Percentiles rank a stretch among this genome's conserved stretches.
Conservation (phyloP, 2,329 filamentous ascomycete species). For the Corynespora cassiicola region DNA sequence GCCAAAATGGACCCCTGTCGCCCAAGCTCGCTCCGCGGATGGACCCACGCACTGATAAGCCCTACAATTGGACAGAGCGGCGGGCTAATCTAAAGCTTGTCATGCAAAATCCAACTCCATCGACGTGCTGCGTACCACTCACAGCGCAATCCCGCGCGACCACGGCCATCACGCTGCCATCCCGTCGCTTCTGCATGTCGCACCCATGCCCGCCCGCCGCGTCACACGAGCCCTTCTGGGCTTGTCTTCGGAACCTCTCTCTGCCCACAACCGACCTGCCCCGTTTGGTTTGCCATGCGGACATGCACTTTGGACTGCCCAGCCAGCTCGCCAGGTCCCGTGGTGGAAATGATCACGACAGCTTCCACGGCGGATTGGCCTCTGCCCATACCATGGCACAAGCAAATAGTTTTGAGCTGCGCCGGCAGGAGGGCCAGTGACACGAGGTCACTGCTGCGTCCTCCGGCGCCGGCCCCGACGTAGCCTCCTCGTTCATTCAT, state of each 20-base stretch:
- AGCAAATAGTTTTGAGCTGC: constrained; percentile 27
- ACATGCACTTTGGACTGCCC: constrained; percentile 28
- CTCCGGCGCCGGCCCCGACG: constrained; percentile 23
- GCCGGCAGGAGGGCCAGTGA: constrained; percentile 24
- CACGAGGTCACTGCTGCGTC: constrained; percentile 28
- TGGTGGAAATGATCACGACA: constrained; percentile 43
- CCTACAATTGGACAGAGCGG: constrained; percentile 31
- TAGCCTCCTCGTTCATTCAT: constrained; percentile 29
- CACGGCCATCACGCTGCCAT: constrained; percentile 25
- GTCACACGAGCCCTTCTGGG: constrained; percentile 32
- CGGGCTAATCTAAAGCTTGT: constrained; percentile 43
- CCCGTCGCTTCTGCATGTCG: constrained; percentile 40
- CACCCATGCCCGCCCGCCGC: constrained; percentile 31
- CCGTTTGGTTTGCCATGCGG: constrained; percentile 31
- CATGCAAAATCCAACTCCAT: constrained; percentile 40
- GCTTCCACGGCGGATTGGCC: constrained; percentile 26
- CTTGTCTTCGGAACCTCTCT: constrained; percentile 32
- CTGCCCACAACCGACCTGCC: constrained; percentile 39
- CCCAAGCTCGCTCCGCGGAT: constrained; percentile 23
- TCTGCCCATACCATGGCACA: constrained; percentile 26
- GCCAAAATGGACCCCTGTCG: constrained; percentile 28
- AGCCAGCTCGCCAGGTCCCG: constrained; percentile 28
- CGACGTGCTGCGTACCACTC: constrained; percentile 36
- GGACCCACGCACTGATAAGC: constrained; percentile 16
- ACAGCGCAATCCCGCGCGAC: constrained; percentile 32